phyloP scores from a whole-genome alignment of 1,284 basidiomycete genomes.

The Fomitopsis schrenkii region DNA sequence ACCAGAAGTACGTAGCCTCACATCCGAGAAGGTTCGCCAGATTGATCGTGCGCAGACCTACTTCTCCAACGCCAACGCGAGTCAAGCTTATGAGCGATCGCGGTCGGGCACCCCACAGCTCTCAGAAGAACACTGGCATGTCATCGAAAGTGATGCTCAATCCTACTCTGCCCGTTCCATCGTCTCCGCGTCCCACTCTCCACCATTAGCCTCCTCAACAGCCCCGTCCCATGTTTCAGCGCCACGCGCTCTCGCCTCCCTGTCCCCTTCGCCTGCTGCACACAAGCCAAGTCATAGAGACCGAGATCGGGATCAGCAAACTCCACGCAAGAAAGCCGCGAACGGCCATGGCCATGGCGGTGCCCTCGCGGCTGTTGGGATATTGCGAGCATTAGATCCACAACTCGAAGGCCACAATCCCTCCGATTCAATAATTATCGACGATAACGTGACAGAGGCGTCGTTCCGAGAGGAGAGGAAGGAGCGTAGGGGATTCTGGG shows the following conservation, averaged over 20 bases:
- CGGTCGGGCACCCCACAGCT: conserved; percentile 21
- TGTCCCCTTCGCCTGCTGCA: neutral
- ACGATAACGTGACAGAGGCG: conserved; percentile 27
- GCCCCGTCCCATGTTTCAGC: conserved; percentile 26
- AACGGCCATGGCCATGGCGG: conserved; percentile 17
- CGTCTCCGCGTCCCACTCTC: conserved; percentile 38
- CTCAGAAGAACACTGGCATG: conserved; percentile 48
- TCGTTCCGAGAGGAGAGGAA: conserved; percentile 36
- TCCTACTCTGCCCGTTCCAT: conserved; percentile 23
- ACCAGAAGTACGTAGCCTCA: conserved; percentile 26
- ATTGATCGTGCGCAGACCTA: conserved; percentile 8
- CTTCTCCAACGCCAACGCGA: conserved; percentile 13
- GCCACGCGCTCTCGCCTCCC: conserved; percentile 11
- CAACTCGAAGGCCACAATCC: conserved; percentile 22
- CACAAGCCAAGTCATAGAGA: conserved; percentile 7
- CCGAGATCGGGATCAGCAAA: conserved; percentile 23
- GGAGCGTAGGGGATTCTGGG: conserved; percentile 53
- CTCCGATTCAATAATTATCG: conserved; percentile 14
- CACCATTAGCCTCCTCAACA: conserved; percentile 35
- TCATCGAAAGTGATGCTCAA: conserved; percentile 29
- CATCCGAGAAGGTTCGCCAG: conserved; percentile 8
- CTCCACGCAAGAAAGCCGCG: conserved; percentile 29
- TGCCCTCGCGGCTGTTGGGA: conserved; percentile 42
- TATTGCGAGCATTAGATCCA: conserved; percentile 57
- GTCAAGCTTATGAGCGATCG: conserved; percentile 23